Evolutionary conservation across 305 asterid genomes (phyloP).

Genomic region (Ilex paraguariensis): DNA sequence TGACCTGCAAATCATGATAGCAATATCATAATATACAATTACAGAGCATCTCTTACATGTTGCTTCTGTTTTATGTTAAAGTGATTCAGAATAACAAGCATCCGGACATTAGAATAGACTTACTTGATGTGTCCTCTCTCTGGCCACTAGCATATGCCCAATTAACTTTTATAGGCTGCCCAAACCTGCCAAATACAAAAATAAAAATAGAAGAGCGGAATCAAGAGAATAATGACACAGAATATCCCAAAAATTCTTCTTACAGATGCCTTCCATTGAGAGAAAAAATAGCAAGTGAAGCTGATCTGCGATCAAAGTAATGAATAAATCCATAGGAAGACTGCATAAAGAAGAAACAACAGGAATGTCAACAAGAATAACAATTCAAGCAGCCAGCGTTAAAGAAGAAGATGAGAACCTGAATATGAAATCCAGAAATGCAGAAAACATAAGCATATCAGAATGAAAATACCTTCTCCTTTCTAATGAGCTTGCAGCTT

Average conservation of each 20-base stretch:
- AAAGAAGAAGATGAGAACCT: too few species aligned
- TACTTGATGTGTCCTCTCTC: slow-evolving; percentile 89
- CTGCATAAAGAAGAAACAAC: slow-evolving; percentile 33
- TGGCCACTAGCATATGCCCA: slow-evolving; percentile 89
- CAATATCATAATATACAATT: background rate
- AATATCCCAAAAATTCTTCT: slow-evolving; percentile 24
- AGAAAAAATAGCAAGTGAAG: slow-evolving; percentile 43
- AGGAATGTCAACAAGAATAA: background rate
- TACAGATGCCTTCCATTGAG: slow-evolving; percentile 67
- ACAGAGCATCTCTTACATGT: too few species aligned
- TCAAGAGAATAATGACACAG: slow-evolving; percentile 11
- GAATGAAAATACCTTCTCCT: slow-evolving; percentile 56
- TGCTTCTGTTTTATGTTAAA: too few species aligned
- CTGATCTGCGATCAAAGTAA: slow-evolving; percentile 82
- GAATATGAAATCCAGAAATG: background rate
- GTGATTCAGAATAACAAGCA: background rate
- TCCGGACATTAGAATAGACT: background rate
- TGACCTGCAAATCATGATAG: slow-evolving; percentile 42
- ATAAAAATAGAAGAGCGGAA: slow-evolving; percentile 8
- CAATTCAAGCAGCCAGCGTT: too few species aligned
- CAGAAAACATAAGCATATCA: background rate
- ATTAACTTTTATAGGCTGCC: slow-evolving; percentile 84
- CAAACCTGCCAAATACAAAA: slow-evolving; percentile 49
- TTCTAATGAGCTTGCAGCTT: slow-evolving; percentile 86
- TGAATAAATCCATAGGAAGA: slow-evolving; percentile 87